phyloP scores from a whole-genome alignment of 2,329 filamentous ascomycete genomes.

The Colletotrichum sp. region DNA sequence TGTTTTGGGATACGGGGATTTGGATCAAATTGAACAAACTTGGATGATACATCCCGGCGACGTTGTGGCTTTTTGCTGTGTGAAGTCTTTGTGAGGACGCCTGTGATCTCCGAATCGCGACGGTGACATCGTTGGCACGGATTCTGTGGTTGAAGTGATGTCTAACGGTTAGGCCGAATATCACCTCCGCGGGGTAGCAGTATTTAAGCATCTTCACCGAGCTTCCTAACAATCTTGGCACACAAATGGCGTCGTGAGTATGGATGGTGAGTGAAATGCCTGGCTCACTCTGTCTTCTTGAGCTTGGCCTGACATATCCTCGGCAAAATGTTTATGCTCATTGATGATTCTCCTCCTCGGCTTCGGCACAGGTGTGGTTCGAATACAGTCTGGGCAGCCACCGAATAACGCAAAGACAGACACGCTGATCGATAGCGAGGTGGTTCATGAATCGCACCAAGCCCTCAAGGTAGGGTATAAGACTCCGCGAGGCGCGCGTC shows the following conservation, averaged over 20 bases:
- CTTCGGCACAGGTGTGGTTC: neutral
- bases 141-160: neutral
- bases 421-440: neutral
- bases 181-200: fast-evolving
- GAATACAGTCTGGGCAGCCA: fast-evolving
- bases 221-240: fast-evolving
- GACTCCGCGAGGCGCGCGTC: neutral
- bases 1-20: neutral
- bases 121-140: fast-evolving
- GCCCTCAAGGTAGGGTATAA: fast-evolving
- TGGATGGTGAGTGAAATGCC: neutral
- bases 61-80: neutral
- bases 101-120: neutral
- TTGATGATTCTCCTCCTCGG: no score
- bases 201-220: neutral
- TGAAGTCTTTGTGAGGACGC: neutral
- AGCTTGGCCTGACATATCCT: no score
- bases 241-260: neutral
- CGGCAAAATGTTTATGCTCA: no score
- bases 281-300: fast-evolving
- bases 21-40: neutral
- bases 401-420: neutral
- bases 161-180: neutral
- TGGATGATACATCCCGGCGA: neutral
- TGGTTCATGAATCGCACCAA: fast-evolving